These are phyloP conservation scores for Russula griseocarnosa DNA, from an alignment of 768 basidiomycete species.

Conservation along the genomic window DNA sequence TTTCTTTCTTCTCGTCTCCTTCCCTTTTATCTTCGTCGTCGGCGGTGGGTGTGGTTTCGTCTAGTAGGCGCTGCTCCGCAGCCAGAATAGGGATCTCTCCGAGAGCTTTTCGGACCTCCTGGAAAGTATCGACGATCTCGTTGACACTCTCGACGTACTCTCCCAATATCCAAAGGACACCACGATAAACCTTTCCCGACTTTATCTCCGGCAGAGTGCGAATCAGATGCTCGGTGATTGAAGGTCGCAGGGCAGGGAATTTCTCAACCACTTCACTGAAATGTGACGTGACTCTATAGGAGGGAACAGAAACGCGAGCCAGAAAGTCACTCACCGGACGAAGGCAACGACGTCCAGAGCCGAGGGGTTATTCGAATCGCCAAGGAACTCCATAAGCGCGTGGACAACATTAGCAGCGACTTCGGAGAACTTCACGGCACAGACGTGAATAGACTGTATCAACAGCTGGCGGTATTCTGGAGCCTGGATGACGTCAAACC, in stretches of 20 bases:
- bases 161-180: slow-evolving; percentile 96
- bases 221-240: slow-evolving; percentile 83
- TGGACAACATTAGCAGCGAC: slow-evolving; percentile 95
- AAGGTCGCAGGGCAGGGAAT: slow-evolving; percentile 79
- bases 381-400: slow-evolving; percentile 89
- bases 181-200: slow-evolving; percentile 95
- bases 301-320: not conserved
- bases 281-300: not conserved
- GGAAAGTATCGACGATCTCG: slow-evolving; percentile 71
- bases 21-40: slow-evolving; percentile 49
- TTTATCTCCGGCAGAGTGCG: slow-evolving; percentile 82
- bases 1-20: slow-evolving; percentile 48
- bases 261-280: slow-evolving; percentile 92
- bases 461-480: slow-evolving; percentile 93
- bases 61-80: slow-evolving; percentile 77
- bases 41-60: slow-evolving; percentile 65
- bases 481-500: slow-evolving; percentile 46
- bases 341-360: slow-evolving; percentile 93
- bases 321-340: slow-evolving; percentile 44
- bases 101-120: slow-evolving; percentile 75
- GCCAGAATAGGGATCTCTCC: slow-evolving; percentile 98
- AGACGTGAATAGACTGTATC: slow-evolving; percentile 95
- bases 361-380: slow-evolving; percentile 91
- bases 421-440: slow-evolving; percentile 94
- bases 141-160: slow-evolving; percentile 73